Conservation (phyloP, 768 basidiomycete genomes). For the Favolaschia claudopus region DNA sequence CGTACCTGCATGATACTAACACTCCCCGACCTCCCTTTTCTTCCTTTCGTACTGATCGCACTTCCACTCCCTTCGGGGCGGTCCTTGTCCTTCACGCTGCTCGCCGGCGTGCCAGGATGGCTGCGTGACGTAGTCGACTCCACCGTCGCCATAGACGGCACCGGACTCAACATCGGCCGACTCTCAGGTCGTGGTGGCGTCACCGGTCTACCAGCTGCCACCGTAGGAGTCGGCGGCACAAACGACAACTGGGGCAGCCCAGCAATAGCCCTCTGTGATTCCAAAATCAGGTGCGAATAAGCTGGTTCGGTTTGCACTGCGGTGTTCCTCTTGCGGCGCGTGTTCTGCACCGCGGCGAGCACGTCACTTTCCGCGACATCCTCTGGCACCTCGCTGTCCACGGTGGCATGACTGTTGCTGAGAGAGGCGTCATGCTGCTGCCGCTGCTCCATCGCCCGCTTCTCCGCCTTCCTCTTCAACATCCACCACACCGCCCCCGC, state of each 20-base stretch:
- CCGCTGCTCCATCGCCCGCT: constrained; percentile 47
- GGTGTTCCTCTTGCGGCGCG: constrained; percentile 26
- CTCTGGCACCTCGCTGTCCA: background rate
- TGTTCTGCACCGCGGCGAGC: background rate
- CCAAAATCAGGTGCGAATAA: constrained; percentile 33
- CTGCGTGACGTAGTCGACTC: constrained; percentile 65
- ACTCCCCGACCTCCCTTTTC: constrained; percentile 84
- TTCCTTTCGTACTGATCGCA: no score
- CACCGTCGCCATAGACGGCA: constrained; percentile 53
- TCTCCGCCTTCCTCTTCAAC: constrained; percentile 82
- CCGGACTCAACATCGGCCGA: constrained; percentile 63
- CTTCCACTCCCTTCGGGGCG: no score
- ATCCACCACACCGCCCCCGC: constrained; percentile 97
- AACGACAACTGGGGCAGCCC: constrained; percentile 71
- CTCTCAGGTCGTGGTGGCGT: constrained; percentile 63
- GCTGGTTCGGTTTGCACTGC: constrained; percentile 57
- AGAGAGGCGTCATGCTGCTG: constrained; percentile 9
- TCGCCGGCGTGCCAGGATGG: constrained; percentile 73
- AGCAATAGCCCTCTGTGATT: constrained; percentile 30
- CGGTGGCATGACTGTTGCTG: background rate
- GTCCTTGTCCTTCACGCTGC: constrained; percentile 66
- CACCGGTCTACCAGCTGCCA: constrained; percentile 46
- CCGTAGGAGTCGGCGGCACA: constrained; percentile 81
- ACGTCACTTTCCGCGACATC: background rate
- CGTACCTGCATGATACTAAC: constrained; percentile 99